Evolutionary conservation across 768 basidiomycete genomes (phyloP).

Genomic region (Pluteus cervinus): DNA sequence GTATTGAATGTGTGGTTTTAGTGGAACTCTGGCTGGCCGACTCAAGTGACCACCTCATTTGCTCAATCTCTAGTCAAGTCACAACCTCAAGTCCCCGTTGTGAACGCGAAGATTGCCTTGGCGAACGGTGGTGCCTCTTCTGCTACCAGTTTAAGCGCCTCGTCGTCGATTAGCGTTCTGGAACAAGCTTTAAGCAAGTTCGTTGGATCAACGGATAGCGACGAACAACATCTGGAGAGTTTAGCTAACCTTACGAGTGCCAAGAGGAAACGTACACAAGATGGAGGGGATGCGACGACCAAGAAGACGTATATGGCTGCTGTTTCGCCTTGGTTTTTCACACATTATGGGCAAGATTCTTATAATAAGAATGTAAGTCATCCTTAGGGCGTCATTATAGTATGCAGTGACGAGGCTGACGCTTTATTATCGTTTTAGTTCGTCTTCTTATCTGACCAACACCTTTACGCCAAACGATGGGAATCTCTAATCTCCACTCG

Average conservation of each 20-base stretch:
- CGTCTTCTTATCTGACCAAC: slow-evolving; percentile 62
- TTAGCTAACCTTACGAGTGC: slow-evolving; percentile 23
- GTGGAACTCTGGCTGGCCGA: slow-evolving; percentile 84
- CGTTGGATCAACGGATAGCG: slow-evolving; percentile 45
- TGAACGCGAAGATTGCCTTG: slow-evolving; percentile 5
- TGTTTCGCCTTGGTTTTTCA: slow-evolving; percentile 76
- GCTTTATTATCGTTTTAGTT: too few relatives aligned
- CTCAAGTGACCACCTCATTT: slow-evolving; percentile 42
- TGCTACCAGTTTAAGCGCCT: slow-evolving; percentile 11
- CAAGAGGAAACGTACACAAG: slow-evolving; percentile 10
- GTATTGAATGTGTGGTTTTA: too few relatives aligned
- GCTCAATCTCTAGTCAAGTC: slow-evolving; percentile 24
- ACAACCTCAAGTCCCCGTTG: slow-evolving; percentile 7
- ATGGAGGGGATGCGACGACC: slow-evolving; percentile 14
- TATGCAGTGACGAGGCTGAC: too few relatives aligned
- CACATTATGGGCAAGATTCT: slow-evolving; percentile 60
- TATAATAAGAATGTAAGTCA: slow-evolving; percentile 67
- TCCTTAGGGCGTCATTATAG: too few relatives aligned
- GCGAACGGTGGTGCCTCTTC: too few relatives aligned
- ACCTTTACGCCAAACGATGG: slow-evolving; percentile 64
- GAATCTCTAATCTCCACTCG: slow-evolving; percentile 55
- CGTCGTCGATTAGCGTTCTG: too few relatives aligned
- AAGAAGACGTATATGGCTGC: slow-evolving; percentile 41
- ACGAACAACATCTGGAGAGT: slow-evolving; percentile 45
- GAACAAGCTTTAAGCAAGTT: slow-evolving; percentile 27